These are phyloP conservation scores for Candida rishiriensis DNA, from an alignment of 805 yeast genomes.

Conservation along the genomic window DNA sequence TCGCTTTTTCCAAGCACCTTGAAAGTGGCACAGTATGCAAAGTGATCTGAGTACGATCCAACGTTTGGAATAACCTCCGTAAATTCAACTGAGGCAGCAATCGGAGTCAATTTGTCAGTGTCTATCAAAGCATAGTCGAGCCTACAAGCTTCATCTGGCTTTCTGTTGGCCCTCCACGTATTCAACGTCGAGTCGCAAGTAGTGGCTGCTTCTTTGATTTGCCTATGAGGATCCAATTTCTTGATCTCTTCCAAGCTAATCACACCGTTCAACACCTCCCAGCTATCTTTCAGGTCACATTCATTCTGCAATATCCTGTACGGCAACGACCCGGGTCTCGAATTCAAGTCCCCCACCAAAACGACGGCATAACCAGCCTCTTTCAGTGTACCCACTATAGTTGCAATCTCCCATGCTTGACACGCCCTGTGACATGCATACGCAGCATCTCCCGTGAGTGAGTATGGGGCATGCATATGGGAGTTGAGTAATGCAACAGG, in stretches of 20 bases:
- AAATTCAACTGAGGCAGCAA: slow-evolving; percentile 67
- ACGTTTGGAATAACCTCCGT: slow-evolving; percentile 62
- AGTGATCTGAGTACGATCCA: slow-evolving; percentile 89
- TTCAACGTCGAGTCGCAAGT: slow-evolving; percentile 88
- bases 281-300: slow-evolving; percentile 72
- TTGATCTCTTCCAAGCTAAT: slow-evolving; percentile 39
- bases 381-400: slow-evolving; percentile 53
- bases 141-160: slow-evolving; percentile 71
- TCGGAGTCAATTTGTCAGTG: slow-evolving; percentile 43
- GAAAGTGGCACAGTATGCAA: slow-evolving; percentile 61
- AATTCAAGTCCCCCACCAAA: slow-evolving; percentile 90
- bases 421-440: slow-evolving; percentile 87
- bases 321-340: slow-evolving; percentile 82
- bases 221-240: slow-evolving; percentile 49
- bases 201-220: slow-evolving; percentile 69
- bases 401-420: slow-evolving; percentile 94
- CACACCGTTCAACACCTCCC: slow-evolving; percentile 65
- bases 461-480: slow-evolving; percentile 97
- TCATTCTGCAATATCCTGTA: slow-evolving; percentile 65
- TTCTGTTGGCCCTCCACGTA: slow-evolving; percentile 69
- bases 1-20: slow-evolving; percentile 21
- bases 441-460: slow-evolving; percentile 77
- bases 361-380: slow-evolving; percentile 80
- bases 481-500: slow-evolving; percentile 81
- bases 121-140: slow-evolving; percentile 87